phyloP scores from a whole-genome alignment of 2,329 filamentous ascomycete species.

The Falciphora oryzae region DNA sequence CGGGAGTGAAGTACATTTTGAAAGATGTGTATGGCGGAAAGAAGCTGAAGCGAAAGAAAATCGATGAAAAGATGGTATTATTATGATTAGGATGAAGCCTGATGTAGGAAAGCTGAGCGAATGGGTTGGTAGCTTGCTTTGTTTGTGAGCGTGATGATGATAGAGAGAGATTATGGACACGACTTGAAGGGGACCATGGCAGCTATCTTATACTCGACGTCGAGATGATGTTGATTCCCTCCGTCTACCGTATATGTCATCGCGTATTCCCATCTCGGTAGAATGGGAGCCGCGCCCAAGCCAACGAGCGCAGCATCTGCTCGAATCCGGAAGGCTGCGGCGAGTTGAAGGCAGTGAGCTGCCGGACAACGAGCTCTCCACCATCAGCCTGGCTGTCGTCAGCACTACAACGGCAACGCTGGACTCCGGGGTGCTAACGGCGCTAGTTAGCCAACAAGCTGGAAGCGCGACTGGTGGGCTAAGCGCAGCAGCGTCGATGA shows the following conservation, averaged over 20 bases:
- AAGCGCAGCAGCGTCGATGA: not conserved
- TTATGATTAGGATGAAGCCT: not conserved
- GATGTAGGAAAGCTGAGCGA: not conserved
- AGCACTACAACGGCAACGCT: not conserved
- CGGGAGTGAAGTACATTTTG: conserved; percentile 31
- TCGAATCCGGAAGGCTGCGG: not conserved
- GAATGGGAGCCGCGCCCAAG: not conserved
- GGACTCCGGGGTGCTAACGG: not conserved
- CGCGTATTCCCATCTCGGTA: not conserved
- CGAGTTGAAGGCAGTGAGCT: not conserved
- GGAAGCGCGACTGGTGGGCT: not conserved
- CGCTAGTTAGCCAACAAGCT: not conserved
- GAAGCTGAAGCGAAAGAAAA: not conserved
- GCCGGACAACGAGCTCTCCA: not conserved
- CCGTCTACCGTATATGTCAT: no score
- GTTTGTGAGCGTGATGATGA: not conserved
- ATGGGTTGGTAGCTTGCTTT: not conserved
- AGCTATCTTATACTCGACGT: not conserved
- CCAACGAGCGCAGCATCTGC: not conserved
- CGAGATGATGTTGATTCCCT: not conserved
- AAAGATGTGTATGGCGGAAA: conserved; percentile 9
- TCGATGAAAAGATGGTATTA: not conserved
- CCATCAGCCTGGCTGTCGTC: not conserved
- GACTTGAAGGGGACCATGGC: not conserved
- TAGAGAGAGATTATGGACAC: not conserved